phyloP scores from a whole-genome alignment of 139 green algal species.

The Tetradesmus obliquus region DNA sequence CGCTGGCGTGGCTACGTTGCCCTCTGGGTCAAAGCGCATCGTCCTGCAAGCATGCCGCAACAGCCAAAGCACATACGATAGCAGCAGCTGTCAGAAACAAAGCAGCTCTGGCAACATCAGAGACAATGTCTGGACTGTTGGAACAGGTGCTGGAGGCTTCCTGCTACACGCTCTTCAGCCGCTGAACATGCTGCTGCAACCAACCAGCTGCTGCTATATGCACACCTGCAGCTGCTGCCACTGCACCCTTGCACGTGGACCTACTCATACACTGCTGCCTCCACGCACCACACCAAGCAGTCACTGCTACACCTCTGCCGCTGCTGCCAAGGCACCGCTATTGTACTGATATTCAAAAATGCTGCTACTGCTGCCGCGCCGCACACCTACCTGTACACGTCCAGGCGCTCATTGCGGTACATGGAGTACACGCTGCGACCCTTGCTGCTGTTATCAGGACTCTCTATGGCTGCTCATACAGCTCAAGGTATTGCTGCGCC shows the following conservation, averaged over 20 bases:
- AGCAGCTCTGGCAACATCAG: neutral
- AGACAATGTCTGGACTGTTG: neutral
- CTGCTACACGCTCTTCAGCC: too few species aligned
- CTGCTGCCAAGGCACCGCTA: neutral
- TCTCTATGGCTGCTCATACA: too few species aligned
- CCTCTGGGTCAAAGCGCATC: constrained; percentile 68
- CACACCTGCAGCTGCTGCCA: neutral
- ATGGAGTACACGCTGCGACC: constrained; percentile 86
- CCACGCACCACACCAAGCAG: neutral
- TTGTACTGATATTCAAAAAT: neutral
- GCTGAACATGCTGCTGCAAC: too few species aligned
- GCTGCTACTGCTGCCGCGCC: neutral
- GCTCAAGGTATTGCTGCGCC: neutral
- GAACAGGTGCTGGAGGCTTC: too few species aligned
- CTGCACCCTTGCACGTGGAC: too few species aligned
- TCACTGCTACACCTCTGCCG: neutral
- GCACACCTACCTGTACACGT: constrained; percentile 58
- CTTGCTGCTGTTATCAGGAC: constrained; percentile 62
- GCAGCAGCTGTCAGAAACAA: neutral
- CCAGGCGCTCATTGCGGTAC: constrained; percentile 92
- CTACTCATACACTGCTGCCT: too few species aligned
- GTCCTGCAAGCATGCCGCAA: constrained; percentile 10
- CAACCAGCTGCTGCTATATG: neutral
- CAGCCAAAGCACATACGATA: neutral
- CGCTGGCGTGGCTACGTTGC: constrained; percentile 27